phyloP scores from a whole-genome alignment of 768 basidiomycete species.

The Crucibulum laeve region DNA sequence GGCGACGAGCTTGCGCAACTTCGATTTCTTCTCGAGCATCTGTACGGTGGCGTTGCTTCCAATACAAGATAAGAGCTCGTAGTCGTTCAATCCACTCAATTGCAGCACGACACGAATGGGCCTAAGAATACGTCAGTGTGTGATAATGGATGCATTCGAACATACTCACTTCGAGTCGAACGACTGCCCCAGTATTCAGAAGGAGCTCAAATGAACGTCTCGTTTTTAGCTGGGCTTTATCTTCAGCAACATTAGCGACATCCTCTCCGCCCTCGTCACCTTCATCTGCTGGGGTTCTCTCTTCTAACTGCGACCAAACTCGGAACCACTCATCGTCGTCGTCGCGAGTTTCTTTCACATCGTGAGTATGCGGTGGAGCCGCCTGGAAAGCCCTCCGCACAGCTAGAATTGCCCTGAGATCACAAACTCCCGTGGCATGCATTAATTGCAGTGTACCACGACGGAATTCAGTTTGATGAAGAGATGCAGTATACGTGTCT shows the following conservation, averaged over 20 bases:
- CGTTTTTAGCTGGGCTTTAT: conserved; percentile 46
- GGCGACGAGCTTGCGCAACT: conserved; percentile 54
- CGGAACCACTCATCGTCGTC: conserved; percentile 26
- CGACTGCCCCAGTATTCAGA: conserved; percentile 59
- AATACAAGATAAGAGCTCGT: conserved; percentile 67
- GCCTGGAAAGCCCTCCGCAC: conserved; percentile 63
- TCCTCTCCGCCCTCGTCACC: conserved; percentile 66
- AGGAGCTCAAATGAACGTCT: conserved; percentile 76
- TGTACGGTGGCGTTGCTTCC: conserved; percentile 69
- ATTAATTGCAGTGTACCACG: conserved; percentile 65
- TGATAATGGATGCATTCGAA: background rate
- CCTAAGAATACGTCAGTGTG: conserved; percentile 30
- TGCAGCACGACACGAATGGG: conserved; percentile 59
- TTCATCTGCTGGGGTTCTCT: conserved; percentile 45
- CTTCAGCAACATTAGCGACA: conserved; percentile 33
- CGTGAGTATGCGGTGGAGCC: conserved; percentile 30
- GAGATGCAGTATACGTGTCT: conserved; percentile 25
- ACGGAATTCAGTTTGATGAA: conserved; percentile 49
- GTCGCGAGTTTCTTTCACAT: conserved; percentile 22
- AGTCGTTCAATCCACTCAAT: conserved; percentile 85
- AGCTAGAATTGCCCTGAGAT: conserved; percentile 63
- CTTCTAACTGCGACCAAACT: conserved; percentile 30
- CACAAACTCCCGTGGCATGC: conserved; percentile 62
- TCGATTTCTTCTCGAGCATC: conserved; percentile 85
- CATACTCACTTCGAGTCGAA: conserved; percentile 75